Evolutionary conservation across 768 basidiomycete species (phyloP).

Genomic region (Termitomyces sp.): DNA sequence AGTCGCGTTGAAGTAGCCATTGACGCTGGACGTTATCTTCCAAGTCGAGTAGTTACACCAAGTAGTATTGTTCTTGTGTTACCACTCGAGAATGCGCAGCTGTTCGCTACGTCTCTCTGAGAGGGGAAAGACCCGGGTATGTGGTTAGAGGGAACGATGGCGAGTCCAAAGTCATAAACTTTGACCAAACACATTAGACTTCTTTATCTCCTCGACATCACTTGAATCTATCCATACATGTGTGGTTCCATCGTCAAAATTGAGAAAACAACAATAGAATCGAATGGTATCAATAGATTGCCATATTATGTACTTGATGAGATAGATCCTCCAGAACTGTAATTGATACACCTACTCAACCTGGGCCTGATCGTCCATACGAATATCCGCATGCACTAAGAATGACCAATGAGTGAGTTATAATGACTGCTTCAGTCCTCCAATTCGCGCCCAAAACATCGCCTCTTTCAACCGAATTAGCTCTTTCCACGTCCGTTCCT

Average conservation of each 20-base stretch:
- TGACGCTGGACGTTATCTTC: not conserved
- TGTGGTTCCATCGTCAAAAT: not conserved
- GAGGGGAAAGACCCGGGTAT: not conserved
- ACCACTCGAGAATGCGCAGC: not conserved
- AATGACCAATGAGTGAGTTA: not conserved
- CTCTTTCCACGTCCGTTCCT: slow-evolving; percentile 83
- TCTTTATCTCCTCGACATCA: not conserved
- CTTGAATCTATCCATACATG: not conserved
- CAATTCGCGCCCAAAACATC: slow-evolving; percentile 84
- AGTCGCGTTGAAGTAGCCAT: slow-evolving; percentile 4
- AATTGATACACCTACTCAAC: not conserved
- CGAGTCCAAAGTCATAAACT: not conserved
- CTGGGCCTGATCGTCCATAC: not conserved
- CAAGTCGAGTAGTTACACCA: not conserved
- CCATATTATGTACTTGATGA: not conserved
- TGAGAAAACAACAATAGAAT: not conserved
- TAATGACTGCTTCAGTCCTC: slow-evolving; percentile 33
- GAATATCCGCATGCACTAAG: not conserved
- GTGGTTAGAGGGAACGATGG: not conserved
- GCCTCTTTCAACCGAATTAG: slow-evolving; percentile 68
- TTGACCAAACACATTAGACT: not conserved
- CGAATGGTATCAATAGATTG: slow-evolving; percentile 6
- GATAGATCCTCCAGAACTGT: slow-evolving; percentile 4
- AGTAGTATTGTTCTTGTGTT: not conserved
- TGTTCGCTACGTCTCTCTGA: not conserved